phyloP scores from a whole-genome alignment of 495 filamentous ascomycete species.

The Hypoxylon cercidicola region DNA sequence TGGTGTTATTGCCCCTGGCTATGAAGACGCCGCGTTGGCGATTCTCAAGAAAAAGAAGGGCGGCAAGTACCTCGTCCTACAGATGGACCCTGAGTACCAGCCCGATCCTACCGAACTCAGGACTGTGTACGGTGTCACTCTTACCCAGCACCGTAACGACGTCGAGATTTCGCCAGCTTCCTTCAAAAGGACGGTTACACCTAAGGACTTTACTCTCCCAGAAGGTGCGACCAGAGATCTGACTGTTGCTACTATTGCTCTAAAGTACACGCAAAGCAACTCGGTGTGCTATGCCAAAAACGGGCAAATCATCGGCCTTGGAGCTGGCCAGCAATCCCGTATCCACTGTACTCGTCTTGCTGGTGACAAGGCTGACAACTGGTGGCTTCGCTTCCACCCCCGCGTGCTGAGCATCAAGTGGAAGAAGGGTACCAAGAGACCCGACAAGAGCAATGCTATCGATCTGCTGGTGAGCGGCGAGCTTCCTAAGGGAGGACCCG shows the following conservation, averaged over 20 bases:
- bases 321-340: conserved; percentile 94
- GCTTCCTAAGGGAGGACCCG: conserved; percentile 80
- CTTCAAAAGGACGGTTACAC: conserved; percentile 84
- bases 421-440: conserved; percentile 95
- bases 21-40: conserved; percentile 82
- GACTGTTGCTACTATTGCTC: conserved; percentile 92
- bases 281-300: conserved; percentile 97
- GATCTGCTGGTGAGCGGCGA: conserved; percentile 91
- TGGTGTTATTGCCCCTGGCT: conserved; percentile 91
- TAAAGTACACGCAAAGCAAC: conserved; percentile 99
- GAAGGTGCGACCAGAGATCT: conserved; percentile 88
- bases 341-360: conserved; percentile 98
- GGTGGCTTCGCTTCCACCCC: conserved; percentile 98
- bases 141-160: conserved; percentile 92
- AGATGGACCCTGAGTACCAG: conserved; percentile 90
- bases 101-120: conserved; percentile 79
- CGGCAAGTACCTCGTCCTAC: conserved; percentile 93
- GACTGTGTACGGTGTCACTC: conserved; percentile 86
- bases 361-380: conserved; percentile 99
- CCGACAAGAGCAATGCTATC: conserved; percentile 98
- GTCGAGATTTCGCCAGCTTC: conserved; percentile 83
- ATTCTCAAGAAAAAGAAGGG: conserved; percentile 99
- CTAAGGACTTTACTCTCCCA: conserved; percentile 79
- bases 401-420: conserved; percentile 87
- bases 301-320: conserved; percentile 92